phyloP scores from a whole-genome alignment of 176 grass and related monocot species.

The Aegilops longissima region DNA sequence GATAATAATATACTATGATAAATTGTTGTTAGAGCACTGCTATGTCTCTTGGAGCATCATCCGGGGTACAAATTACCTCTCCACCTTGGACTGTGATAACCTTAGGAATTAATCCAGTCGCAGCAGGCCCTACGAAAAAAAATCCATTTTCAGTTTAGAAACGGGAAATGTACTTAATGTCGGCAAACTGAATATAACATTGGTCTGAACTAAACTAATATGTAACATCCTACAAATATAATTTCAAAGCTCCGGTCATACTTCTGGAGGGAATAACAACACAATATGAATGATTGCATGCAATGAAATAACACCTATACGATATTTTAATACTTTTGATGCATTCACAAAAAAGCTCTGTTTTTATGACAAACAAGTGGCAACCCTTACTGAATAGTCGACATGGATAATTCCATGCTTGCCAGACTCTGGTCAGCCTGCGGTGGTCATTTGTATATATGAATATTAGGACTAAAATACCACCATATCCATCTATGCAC shows the following conservation, averaged over 20 bases:
- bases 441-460: not conserved
- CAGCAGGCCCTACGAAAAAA: slow-evolving; percentile 42
- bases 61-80: slow-evolving; percentile 45
- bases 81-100: slow-evolving; percentile 76
- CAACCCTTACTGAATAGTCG: not conserved
- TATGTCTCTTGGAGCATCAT: not conserved
- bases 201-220: not conserved
- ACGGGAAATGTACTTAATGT: not conserved
- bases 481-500: not conserved
- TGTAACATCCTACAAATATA: not conserved
- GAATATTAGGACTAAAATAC: not conserved
- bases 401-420: not conserved
- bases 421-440: not conserved
- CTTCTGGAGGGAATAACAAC: not conserved
- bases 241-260: not conserved
- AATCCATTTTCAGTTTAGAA: not conserved
- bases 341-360: not conserved
- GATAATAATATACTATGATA: not conserved
- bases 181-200: not conserved
- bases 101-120: slow-evolving; percentile 58
- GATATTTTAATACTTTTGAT: not conserved
- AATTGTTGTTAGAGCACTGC: not conserved
- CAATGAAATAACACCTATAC: not conserved
- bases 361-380: not conserved
- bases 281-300: not conserved